Evolutionary conservation across 805 yeast species (phyloP), one percentile per base, ranked within the genome.

Genomic region (Yarrowia sp.): DNA sequence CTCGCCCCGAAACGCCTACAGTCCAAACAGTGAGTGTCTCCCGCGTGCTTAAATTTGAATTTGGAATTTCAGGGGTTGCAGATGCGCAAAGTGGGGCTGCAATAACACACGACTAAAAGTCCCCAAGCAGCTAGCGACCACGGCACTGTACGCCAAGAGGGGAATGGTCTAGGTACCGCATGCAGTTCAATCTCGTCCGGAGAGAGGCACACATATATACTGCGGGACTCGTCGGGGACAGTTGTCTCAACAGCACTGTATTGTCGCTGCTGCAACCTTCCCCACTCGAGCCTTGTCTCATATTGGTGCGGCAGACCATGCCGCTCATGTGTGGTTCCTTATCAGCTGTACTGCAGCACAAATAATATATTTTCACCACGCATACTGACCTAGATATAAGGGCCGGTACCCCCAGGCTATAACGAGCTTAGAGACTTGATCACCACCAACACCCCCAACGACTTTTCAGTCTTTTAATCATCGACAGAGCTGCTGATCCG

Each of bases 291-390:
- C 43, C 42, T 51, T 51, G 58, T 51, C 43, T 51, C 43, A 36
- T 22, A 22, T 51, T 51, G 33, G 55, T 35, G 41, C 38, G 41
- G 31, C 41, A 35, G 6, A 13, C 41, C 58, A 32, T 51, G 58
- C 58, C 58, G 42, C 58, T 36, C 43, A 36, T 51, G 58, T 51
- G 43, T 51, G 58, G 58, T 35, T n/a, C 43, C 58, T 51, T 51
- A 51, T 51, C 58, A 51, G 44, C 33, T 22, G n/a, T 15, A 11
- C 41, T 51, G 58, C 58, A 51, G 17, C 43, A 4, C 43, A 36
- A 51, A 51, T 36, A 51, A 36, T 36, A 50, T 48, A 36, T 51
- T 22, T 17, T 38, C 33, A 22, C 31, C 18, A 9, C 57, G 32
- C 57, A 50, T 50, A 18, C 58, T 51, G 58, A 38, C 58, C 33